A percentile compares a stretch with the other conserved stretches of the same genome.
Evolutionary conservation across 2,329 filamentous ascomycete species (phyloP).

Genomic region (Zelopaecilomyces penicillatus): DNA sequence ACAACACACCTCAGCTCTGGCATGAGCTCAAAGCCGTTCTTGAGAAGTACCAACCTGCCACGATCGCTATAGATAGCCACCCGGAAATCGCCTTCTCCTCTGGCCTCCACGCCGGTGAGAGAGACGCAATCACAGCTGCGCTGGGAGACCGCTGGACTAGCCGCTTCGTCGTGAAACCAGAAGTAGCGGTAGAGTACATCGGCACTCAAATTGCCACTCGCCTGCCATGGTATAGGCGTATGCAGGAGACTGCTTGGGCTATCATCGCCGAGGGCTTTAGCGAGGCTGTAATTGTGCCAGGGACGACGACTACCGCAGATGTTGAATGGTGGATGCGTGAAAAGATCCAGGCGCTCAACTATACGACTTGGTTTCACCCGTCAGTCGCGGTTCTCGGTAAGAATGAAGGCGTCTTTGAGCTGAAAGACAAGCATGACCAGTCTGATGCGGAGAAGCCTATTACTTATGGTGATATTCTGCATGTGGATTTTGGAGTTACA

Average conservation of each 20-base stretch:
- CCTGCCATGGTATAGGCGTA: constrained; percentile 33
- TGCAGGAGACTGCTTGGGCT: constrained; percentile 44
- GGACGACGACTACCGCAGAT: constrained; percentile 34
- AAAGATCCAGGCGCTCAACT: constrained; percentile 38
- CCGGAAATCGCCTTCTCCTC: constrained; percentile 36
- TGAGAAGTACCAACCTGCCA: constrained; percentile 24
- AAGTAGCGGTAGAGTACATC: constrained; percentile 38
- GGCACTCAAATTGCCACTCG: constrained; percentile 33
- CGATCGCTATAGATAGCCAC: constrained; percentile 37
- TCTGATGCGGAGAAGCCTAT: constrained; percentile 21
- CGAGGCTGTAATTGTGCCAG: constrained; percentile 32
- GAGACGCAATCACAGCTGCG: constrained; percentile 21
- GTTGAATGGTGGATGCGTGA: constrained; percentile 46
- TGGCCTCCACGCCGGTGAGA: constrained; percentile 41
- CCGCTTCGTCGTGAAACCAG: constrained; percentile 32
- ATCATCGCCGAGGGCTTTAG: constrained; percentile 40
- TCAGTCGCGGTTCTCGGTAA: constrained; percentile 30
- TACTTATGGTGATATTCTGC: constrained; percentile 36
- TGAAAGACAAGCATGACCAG: constrained; percentile 6
- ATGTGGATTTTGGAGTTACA: constrained; percentile 41
- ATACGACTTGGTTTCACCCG: constrained; percentile 45
- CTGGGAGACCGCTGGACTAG: constrained; percentile 31
- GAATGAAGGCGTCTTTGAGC: constrained; percentile 13
- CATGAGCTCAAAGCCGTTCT: constrained; percentile 29
- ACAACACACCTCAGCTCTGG: constrained; percentile 38